phyloP scores from a whole-genome alignment of 2,329 filamentous ascomycete genomes.

The Diplodia seriata region DNA sequence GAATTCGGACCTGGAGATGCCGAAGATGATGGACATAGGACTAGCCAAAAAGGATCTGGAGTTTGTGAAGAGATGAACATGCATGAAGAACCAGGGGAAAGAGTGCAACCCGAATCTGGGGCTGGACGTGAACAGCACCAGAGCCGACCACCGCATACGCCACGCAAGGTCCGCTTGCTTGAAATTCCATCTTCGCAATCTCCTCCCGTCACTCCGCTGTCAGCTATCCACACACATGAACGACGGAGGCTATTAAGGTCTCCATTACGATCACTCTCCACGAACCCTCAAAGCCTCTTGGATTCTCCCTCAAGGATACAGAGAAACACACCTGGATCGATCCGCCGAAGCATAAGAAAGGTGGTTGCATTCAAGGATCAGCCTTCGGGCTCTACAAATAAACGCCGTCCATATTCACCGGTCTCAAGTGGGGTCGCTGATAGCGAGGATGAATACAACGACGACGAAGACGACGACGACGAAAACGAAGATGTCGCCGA shows the following conservation, averaged over 20 bases:
- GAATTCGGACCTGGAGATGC: neutral
- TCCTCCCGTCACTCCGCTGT: conserved; percentile 15
- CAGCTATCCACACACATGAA: conserved; percentile 24
- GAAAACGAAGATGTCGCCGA: neutral
- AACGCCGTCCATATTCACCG: neutral
- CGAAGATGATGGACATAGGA: neutral
- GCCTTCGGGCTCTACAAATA: neutral
- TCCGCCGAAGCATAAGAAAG: neutral
- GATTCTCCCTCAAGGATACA: conserved; percentile 11
- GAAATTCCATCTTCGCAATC: conserved; percentile 31
- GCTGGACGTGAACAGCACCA: neutral
- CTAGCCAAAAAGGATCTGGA: neutral
- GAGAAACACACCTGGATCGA: neutral
- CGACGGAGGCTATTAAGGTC: conserved; percentile 5
- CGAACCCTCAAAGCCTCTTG: conserved; percentile 6
- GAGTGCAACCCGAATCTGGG: neutral
- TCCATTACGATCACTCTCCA: conserved; percentile 16
- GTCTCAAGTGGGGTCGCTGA: neutral
- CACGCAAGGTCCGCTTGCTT: conserved; percentile 1
- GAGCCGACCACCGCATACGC: conserved; percentile 11
- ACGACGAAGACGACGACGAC: neutral
- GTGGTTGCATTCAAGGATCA: conserved; percentile 1
- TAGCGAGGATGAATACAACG: conserved; percentile 5
- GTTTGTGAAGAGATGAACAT: neutral
- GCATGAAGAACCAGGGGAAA: neutral